Percentiles rank a stretch among this genome's conserved stretches.
phyloP scores from a whole-genome alignment of 768 basidiomycete species.

The Sporobolomyces roseus region DNA sequence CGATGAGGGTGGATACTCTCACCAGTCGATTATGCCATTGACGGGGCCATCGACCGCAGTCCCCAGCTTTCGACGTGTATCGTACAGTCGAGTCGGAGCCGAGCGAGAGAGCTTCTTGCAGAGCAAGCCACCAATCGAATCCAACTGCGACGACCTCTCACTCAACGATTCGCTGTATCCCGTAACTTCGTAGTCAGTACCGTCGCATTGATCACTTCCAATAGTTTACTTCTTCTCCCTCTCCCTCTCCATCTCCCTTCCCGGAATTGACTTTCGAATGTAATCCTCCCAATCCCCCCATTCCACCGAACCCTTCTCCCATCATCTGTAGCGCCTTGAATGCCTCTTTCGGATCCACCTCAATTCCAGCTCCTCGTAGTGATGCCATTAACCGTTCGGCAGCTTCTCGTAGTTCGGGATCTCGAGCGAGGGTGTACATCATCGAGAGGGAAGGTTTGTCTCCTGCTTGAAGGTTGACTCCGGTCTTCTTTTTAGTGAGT shows the following conservation, averaged over 20 bases:
- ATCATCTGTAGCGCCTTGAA: conserved; percentile 33
- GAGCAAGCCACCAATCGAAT: no score
- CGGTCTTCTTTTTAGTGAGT: conserved; percentile 25
- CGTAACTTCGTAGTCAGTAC: no score
- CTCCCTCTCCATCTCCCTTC: neutral
- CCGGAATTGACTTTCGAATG: conserved; percentile 19
- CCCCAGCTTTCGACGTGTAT: no score
- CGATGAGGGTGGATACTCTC: no score
- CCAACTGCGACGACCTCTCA: no score
- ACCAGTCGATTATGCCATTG: no score
- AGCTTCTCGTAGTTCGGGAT: conserved; percentile 30
- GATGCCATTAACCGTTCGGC: conserved; percentile 23
- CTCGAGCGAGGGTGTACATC: conserved; percentile 29
- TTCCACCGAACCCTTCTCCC: conserved; percentile 18
- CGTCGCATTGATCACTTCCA: no score
- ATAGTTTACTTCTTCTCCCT: conserved; percentile 2
- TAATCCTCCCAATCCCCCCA: neutral
- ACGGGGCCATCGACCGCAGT: no score
- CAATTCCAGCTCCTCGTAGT: conserved; percentile 17
- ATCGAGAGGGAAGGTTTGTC: conserved; percentile 25
- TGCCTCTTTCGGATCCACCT: conserved; percentile 32
- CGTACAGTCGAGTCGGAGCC: no score
- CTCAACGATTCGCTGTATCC: no score
- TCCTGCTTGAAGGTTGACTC: conserved; percentile 29
- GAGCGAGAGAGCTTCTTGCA: no score